Conservation (phyloP, 2,329 filamentous ascomycete species). For the Fusarium annulatum region DNA sequence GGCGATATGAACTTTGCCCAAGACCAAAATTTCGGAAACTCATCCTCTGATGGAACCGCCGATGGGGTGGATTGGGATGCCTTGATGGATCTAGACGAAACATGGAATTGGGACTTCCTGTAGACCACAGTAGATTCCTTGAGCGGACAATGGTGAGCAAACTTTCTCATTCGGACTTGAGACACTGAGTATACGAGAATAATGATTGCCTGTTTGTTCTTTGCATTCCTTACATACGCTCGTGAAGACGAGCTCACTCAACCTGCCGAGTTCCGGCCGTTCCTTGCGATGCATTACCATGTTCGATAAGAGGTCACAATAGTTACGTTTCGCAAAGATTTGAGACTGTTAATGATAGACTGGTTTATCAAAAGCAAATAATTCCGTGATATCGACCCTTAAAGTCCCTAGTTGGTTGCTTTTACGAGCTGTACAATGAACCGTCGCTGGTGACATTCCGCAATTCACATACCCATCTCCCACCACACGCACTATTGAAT, state of each 20-base stretch:
- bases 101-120: slow-evolving; percentile 34
- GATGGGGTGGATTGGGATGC: slow-evolving; percentile 34
- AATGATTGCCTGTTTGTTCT: not conserved
- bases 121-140: not conserved
- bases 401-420: not conserved
- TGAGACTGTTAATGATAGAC: fast-evolving
- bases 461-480: slow-evolving; percentile 19
- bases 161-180: not conserved
- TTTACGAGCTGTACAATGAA: not conserved
- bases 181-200: not conserved
- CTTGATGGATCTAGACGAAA: slow-evolving; percentile 28
- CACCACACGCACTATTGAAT: slow-evolving; percentile 39
- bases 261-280: slow-evolving; percentile 21
- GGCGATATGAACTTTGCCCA: not conserved
- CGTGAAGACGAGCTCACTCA: not conserved
- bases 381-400: not conserved
- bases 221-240: not conserved
- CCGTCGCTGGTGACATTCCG: slow-evolving; percentile 11
- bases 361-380: not conserved
- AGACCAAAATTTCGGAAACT: not conserved
- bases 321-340: not conserved
- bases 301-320: not conserved
- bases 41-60: not conserved
- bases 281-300: not conserved
- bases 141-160: no score